phyloP scores from a whole-genome alignment of 768 basidiomycete genomes.

The Pluteus cervinus region DNA sequence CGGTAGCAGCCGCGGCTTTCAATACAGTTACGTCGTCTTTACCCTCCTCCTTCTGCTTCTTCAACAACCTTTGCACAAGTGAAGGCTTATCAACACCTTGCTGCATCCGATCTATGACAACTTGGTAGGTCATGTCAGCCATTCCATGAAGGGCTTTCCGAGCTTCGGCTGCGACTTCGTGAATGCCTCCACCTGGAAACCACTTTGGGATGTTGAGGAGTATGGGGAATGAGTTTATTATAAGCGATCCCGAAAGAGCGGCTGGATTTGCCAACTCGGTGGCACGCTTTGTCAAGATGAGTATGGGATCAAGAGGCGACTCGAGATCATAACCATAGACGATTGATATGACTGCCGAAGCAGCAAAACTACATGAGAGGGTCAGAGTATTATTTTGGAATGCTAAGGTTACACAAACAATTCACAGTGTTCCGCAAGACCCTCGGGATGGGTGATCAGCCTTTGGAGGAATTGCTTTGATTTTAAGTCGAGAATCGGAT shows the following conservation, averaged over 20 bases:
- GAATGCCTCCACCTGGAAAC: constrained; percentile 41
- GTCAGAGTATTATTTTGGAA: no score
- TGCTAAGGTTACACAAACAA: no score
- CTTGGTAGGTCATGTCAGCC: constrained; percentile 27
- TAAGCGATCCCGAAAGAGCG: no score
- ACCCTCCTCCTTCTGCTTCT: background rate
- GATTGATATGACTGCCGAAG: no score
- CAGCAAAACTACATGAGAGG: no score
- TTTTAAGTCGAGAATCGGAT: constrained; percentile 21
- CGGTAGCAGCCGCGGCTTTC: background rate
- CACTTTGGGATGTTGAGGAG: constrained; percentile 39
- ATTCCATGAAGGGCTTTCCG: constrained; percentile 24
- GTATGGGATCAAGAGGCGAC: no score
- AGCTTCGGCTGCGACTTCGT: constrained; percentile 33
- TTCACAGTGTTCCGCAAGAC: constrained; percentile 24
- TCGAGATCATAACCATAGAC: no score
- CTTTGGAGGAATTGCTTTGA: constrained; percentile 31
- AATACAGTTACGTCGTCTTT: background rate
- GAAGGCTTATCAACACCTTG: background rate
- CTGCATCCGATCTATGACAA: constrained; percentile 21
- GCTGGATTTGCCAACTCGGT: no score
- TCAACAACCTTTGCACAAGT: background rate
- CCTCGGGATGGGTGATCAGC: constrained; percentile 26
- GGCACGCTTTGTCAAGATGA: no score
- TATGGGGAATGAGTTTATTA: no score